These are phyloP conservation scores for Ziziphus jujuba DNA, from an alignment of 306 rosid species.

Conservation along the genomic window DNA sequence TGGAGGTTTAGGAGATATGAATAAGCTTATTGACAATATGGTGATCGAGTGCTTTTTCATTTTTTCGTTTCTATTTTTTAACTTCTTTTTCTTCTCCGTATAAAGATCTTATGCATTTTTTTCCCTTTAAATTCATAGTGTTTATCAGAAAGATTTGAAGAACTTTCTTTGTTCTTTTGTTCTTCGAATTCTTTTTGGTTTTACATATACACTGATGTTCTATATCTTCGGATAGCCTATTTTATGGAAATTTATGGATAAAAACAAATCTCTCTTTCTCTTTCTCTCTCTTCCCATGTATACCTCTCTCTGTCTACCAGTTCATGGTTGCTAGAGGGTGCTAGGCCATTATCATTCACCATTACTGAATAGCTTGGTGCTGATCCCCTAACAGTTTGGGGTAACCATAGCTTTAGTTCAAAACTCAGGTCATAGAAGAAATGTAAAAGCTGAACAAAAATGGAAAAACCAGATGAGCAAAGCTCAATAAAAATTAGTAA, in stretches of 20 bases:
- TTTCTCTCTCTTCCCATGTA: too few relatives aligned
- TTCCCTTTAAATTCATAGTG: conserved; percentile 18
- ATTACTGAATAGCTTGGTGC: too few relatives aligned
- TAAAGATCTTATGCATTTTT: conserved; percentile 15
- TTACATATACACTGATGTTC: conserved; percentile 7
- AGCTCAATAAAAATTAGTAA: background rate
- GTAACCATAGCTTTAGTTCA: too few relatives aligned
- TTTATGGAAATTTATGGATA: background rate
- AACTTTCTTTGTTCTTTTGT: conserved; percentile 2
- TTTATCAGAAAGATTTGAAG: conserved; percentile 9
- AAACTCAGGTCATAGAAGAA: too few relatives aligned
- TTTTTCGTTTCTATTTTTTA: conserved; percentile 2
- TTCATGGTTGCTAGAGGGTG: too few relatives aligned
- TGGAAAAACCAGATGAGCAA: too few relatives aligned
- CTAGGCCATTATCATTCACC: too few relatives aligned
- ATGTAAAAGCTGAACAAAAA: too few relatives aligned
- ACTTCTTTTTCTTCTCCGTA: conserved; percentile 26
- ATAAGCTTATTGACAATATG: conserved; percentile 14
- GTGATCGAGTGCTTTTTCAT: conserved; percentile 11
- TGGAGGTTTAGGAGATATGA: conserved; percentile 56
- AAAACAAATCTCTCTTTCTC: background rate
- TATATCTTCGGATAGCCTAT: background rate
- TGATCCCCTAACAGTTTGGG: too few relatives aligned
- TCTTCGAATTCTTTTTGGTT: background rate
- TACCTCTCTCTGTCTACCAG: too few relatives aligned